phyloP scores from a whole-genome alignment of 768 basidiomycete species.

The Tephrocybe sp. region DNA sequence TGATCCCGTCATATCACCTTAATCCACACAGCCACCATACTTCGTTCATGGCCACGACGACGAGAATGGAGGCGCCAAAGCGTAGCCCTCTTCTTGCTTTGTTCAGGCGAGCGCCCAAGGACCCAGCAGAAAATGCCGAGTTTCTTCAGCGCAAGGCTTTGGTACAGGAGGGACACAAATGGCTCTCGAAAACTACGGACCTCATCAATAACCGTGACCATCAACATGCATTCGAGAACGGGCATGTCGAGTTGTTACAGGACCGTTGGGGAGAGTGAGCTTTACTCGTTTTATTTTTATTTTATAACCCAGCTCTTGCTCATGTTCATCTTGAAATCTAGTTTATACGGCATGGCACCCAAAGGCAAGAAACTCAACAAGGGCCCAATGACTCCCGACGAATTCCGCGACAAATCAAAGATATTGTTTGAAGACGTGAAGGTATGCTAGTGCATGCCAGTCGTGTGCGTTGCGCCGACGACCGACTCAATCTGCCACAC shows the following conservation, averaged over 20 bases:
- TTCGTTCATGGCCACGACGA: constrained; percentile 4
- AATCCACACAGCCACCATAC: background rate
- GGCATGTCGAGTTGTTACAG: constrained; percentile 16
- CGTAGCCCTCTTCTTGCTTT: constrained; percentile 12
- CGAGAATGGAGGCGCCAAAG: constrained; percentile 8
- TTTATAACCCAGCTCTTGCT: background rate
- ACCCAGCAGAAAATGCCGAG: constrained; percentile 14
- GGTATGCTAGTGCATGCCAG: constrained; percentile 8
- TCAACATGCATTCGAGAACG: constrained; percentile 16
- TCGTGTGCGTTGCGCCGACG: background rate
- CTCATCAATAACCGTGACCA: constrained; percentile 20
- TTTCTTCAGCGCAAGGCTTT: constrained; percentile 16
- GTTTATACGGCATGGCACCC: constrained; percentile 19
- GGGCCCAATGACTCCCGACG: constrained; percentile 17
- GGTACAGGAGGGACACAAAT: constrained; percentile 19
- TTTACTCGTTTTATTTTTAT: background rate
- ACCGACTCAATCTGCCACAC: background rate
- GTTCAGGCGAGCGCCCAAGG: constrained; percentile 14
- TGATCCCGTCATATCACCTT: constrained; percentile 5
- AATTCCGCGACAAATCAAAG: constrained; percentile 19
- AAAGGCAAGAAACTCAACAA: constrained; percentile 22
- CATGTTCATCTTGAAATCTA: constrained; percentile 5
- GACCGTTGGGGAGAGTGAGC: constrained; percentile 23
- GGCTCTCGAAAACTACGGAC: constrained; percentile 18
- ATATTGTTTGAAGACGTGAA: constrained; percentile 18